These are phyloP conservation scores for Backusella australiensis DNA, from an alignment of 192 early-diverging fungal species.

Conservation along the genomic window DNA sequence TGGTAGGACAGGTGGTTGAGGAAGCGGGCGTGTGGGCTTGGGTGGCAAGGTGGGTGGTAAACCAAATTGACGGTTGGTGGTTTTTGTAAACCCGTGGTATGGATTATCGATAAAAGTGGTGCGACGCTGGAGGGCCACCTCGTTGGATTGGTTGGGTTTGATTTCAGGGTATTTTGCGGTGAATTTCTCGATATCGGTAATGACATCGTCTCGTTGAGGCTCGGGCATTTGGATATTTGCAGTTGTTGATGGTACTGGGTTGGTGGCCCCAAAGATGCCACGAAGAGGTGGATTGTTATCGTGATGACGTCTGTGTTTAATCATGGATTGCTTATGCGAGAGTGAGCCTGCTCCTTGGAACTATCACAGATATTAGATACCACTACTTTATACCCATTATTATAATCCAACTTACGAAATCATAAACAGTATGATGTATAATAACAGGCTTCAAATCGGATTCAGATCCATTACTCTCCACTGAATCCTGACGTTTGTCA, in stretches of 20 bases:
- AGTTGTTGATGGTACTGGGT: not conserved
- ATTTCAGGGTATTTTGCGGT: conserved; percentile 18
- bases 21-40: conserved; percentile 42
- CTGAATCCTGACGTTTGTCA: not conserved
- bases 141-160: conserved; percentile 11
- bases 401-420: conserved; percentile 1
- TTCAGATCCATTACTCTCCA: not conserved
- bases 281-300: conserved; percentile 3
- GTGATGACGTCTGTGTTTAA: not conserved
- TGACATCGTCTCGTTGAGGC: not conserved
- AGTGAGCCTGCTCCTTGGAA: not conserved
- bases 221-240: conserved; percentile 7
- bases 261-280: not conserved
- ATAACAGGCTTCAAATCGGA: not conserved
- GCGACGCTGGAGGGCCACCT: conserved; percentile 21
- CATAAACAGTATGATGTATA: conserved; percentile 13
- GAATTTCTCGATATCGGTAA: not conserved
- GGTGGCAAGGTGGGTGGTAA: conserved; percentile 25
- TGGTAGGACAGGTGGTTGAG: conserved; percentile 14
- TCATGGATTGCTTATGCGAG: not conserved
- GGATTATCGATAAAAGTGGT: conserved; percentile 62
- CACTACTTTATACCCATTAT: not conserved
- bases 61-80: conserved; percentile 28
- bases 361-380: not conserved
- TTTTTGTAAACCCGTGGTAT: conserved; percentile 46